phyloP scores from a whole-genome alignment of 495 filamentous ascomycete genomes.

The Halenospora varia region DNA sequence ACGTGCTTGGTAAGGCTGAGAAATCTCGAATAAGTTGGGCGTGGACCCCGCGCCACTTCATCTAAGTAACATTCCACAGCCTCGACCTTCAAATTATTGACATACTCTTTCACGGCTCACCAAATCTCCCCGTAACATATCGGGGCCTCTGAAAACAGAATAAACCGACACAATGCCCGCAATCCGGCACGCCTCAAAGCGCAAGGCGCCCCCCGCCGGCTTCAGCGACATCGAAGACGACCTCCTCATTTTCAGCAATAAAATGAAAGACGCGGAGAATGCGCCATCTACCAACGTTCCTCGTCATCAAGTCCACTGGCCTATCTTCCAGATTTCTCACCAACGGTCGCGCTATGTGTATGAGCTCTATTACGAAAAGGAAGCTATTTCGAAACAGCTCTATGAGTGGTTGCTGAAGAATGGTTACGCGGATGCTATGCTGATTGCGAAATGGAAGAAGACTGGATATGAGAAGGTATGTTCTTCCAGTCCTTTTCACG shows the following conservation, averaged over 20 bases:
- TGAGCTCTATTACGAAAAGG: slow-evolving; percentile 96
- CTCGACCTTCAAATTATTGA: slow-evolving; percentile 8
- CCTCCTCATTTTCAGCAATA: slow-evolving; percentile 90
- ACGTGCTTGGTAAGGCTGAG: slow-evolving; percentile 17
- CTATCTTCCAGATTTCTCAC: slow-evolving; percentile 95
- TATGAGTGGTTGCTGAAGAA: slow-evolving; percentile 99
- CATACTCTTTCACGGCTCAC: neutral
- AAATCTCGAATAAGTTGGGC: slow-evolving; percentile 2
- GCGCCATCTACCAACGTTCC: slow-evolving; percentile 47
- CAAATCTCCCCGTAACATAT: too few species aligned
- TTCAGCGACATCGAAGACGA: slow-evolving; percentile 98
- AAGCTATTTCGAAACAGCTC: slow-evolving; percentile 83
- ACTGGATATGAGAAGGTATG: slow-evolving; percentile 94
- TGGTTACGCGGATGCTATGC: slow-evolving; percentile 85
- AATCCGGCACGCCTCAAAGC: slow-evolving; percentile 68
- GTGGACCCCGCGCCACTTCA: neutral
- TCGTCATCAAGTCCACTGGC: slow-evolving; percentile 88
- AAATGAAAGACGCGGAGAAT: slow-evolving; percentile 98
- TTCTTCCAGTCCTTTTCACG: slow-evolving; percentile 11
- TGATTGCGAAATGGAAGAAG: slow-evolving; percentile 99
- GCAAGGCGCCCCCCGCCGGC: slow-evolving; percentile 89
- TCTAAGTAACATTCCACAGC: neutral
- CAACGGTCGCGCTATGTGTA: slow-evolving; percentile 93
- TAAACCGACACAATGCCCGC: slow-evolving; percentile 66
- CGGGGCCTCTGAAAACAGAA: neutral